These are phyloP conservation scores for Bisporella sp. DNA, from an alignment of 2,329 filamentous ascomycete genomes.

Conservation along the genomic window DNA sequence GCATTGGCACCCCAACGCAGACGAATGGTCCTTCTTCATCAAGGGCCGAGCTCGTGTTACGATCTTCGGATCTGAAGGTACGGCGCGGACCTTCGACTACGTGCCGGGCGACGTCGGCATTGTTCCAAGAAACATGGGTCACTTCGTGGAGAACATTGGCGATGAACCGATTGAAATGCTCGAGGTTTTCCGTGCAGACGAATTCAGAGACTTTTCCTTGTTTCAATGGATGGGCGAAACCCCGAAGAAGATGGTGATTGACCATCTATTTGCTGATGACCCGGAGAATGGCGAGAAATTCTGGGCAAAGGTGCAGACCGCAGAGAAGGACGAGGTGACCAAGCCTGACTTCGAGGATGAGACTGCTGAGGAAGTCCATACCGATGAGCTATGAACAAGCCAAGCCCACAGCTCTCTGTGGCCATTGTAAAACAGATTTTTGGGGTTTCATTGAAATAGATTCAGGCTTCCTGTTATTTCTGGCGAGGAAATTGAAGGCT, in stretches of 20 bases:
- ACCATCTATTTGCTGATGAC: conserved; percentile 59
- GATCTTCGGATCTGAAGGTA: conserved; percentile 63
- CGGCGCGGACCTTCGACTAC: conserved; percentile 70
- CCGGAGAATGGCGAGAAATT: conserved; percentile 55
- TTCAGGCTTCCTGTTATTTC: no score
- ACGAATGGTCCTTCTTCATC: conserved; percentile 79
- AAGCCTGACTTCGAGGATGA: conserved; percentile 17
- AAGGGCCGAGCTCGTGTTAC: conserved; percentile 64
- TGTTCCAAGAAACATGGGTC: conserved; percentile 68
- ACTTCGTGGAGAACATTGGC: conserved; percentile 74
- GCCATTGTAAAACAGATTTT: no score
- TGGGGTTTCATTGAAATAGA: no score
- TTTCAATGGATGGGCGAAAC: conserved; percentile 74
- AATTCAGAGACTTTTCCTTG: conserved; percentile 66
- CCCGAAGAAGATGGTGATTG: conserved; percentile 56
- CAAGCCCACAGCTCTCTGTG: no score
- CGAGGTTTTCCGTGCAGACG: conserved; percentile 66
- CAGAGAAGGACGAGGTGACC: conserved; percentile 50
- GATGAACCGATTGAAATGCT: conserved; percentile 69
- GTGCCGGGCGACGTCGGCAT: conserved; percentile 68
- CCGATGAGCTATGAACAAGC: no score
- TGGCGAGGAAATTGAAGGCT: no score
- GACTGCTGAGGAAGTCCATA: neutral
- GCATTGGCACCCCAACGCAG: conserved; percentile 75
- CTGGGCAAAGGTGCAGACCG: conserved; percentile 52